Evolutionary conservation across 2,329 filamentous ascomycete genomes (phyloP), one percentile per base, ranked within the genome.

Genomic region (Ascochyta fabae): DNA sequence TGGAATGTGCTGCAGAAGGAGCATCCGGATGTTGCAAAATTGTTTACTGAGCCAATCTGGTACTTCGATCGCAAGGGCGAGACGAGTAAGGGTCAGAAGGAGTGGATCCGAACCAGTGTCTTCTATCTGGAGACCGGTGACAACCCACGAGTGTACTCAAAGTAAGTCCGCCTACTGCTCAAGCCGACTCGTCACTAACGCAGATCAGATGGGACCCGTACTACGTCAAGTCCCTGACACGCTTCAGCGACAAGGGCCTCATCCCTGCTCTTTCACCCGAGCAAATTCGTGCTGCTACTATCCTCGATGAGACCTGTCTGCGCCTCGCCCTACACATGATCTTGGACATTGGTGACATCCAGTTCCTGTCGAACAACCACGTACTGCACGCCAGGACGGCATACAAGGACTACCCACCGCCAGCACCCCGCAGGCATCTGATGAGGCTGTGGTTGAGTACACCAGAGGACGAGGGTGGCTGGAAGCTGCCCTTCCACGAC

Each of bases 11-110:
- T 96, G 33, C 90, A 92, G 71, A 76, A 75, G 35, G 86, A 94
- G 71, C 83, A 90, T 23, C 91, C 91, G 0, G 91, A 94, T 67
- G 88, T 96, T 1, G 88, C 91, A 0, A 86, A 90, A 73, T 82
- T 87, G 6, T 80, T 96, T 48, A 88, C 89, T 1, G 78, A 88
- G 72, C 91, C 92, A 0, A 86, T 92, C 61, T 96, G 92, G 92
- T 95, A 96, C 79, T 94, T 96, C 74, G 92, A 96, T 76, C 88
- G 92, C 50, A 96, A 96, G 79, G 92, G 92, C 10, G 92, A 96
- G 79, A 86, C 85, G 1, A 90, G 86, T 22, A 78, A 81, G 13
- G 91, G 90, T 12, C 83, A 96, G 75, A 85, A 93, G 50, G 86
- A 87, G 53, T 96, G 87, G 77, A 90, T 91, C 66, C 81, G 83